Percentiles rank a stretch among this genome's conserved stretches.
Conservation (phyloP, 345 rosid genomes). For the Arabidopsis suecica region DNA sequence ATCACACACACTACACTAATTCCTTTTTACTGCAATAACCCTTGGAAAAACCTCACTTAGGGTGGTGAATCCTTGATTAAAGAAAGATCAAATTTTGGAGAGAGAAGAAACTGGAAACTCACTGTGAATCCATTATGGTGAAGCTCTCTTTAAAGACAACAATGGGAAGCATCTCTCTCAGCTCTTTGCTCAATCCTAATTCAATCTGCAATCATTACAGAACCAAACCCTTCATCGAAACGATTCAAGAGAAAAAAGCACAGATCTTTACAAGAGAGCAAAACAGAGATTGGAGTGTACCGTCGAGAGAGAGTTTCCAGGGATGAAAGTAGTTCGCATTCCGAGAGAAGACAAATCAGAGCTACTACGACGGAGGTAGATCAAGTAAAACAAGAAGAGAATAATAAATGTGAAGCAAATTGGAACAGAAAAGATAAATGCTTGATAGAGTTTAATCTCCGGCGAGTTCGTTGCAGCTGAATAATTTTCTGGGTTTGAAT, state of each 20-base stretch:
- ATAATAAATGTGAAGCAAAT: slow-evolving; percentile 77
- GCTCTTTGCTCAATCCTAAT: slow-evolving; percentile 77
- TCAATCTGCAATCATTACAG: slow-evolving; percentile 56
- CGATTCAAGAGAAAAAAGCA: background rate
- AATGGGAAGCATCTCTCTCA: slow-evolving; percentile 93
- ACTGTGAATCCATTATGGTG: slow-evolving; percentile 74
- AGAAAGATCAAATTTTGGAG: background rate
- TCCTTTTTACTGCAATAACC: background rate
- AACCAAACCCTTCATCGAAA: slow-evolving; percentile 16
- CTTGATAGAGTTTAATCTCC: slow-evolving; percentile 77
- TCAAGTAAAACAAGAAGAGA: slow-evolving; percentile 74
- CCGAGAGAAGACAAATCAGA: slow-evolving; percentile 71
- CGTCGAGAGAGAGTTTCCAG: slow-evolving; percentile 39
- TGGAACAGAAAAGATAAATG: slow-evolving; percentile 80
- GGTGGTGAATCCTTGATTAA: slow-evolving; percentile 1
- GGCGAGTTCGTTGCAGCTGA: slow-evolving; percentile 39
- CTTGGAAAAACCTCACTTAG: background rate
- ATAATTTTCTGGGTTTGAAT: slow-evolving; percentile 38
- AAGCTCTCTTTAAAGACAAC: slow-evolving; percentile 82
- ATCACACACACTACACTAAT: slow-evolving; percentile 2
- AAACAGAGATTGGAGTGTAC: slow-evolving; percentile 17
- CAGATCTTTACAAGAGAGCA: slow-evolving; percentile 10
- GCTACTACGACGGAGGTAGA: slow-evolving; percentile 77
- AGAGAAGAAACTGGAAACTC: slow-evolving; percentile 42
- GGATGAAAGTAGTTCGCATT: slow-evolving; percentile 52